Conservation (phyloP, 2,329 filamentous ascomycete genomes). For the Didymella arachidicola region DNA sequence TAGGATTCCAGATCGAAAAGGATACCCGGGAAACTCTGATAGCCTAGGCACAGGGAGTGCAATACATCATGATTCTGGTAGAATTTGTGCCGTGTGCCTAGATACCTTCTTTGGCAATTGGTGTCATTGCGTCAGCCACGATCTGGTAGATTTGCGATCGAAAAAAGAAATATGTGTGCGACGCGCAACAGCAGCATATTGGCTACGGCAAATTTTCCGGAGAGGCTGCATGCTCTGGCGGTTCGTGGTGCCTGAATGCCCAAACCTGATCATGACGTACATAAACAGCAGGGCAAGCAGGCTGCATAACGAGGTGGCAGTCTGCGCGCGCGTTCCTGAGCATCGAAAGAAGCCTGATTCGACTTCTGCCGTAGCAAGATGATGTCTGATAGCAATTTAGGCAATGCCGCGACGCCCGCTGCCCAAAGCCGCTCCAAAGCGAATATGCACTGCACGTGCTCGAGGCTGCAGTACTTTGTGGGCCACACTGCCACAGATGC, state of each 20-base stretch:
- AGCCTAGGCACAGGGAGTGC: neutral
- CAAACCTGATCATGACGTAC: neutral
- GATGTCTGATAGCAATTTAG: neutral
- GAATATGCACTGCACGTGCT: constrained; percentile 8
- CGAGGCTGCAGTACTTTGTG: neutral
- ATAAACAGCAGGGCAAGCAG: neutral
- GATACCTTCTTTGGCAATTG: constrained; percentile 11
- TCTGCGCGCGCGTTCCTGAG: neutral
- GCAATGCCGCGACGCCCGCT: constrained; percentile 8
- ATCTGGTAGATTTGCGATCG: neutral
- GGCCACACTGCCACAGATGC: neutral
- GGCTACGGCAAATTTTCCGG: neutral
- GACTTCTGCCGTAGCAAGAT: neutral
- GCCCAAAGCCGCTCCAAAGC: neutral
- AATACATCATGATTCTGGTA: constrained; percentile 12
- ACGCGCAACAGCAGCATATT: neutral
- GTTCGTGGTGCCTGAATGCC: neutral
- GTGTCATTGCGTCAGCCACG: constrained; percentile 5
- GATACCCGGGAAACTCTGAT: constrained; percentile 3
- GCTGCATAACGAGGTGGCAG: neutral
- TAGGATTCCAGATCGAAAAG: constrained; percentile 9
- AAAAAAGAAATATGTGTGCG: neutral
- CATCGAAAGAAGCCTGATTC: neutral
- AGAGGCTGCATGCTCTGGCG: neutral
- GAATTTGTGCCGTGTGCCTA: constrained; percentile 8